Conservation (phyloP, 768 basidiomycete species). For the Steccherinum ochraceum region DNA sequence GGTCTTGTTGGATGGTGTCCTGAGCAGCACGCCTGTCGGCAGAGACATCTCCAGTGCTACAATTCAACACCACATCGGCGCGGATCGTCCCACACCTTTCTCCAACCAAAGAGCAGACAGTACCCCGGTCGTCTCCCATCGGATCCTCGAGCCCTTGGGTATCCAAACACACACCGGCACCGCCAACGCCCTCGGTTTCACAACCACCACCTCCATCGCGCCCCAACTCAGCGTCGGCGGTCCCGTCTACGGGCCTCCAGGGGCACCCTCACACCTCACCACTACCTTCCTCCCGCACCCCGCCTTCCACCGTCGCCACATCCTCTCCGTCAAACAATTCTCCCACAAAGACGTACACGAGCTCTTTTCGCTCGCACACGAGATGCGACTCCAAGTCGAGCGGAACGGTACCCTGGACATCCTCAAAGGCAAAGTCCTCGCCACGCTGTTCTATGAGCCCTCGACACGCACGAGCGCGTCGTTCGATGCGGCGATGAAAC, state of each 20-base stretch:
- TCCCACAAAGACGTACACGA: constrained; percentile 84
- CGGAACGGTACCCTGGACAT: constrained; percentile 84
- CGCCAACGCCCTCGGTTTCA: neutral
- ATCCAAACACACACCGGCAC: constrained; percentile 7
- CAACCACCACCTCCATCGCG: neutral
- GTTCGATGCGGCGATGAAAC: constrained; percentile 98
- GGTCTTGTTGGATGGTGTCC: constrained; percentile 78
- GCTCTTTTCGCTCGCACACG: constrained; percentile 90
- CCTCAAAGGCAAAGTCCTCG: constrained; percentile 85
- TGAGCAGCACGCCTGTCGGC: constrained; percentile 54
- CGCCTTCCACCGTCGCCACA: constrained; percentile 88
- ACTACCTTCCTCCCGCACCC: constrained; percentile 58
- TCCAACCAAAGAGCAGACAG: constrained; percentile 14
- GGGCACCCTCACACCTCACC: constrained; percentile 33
- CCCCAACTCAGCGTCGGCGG: constrained; percentile 5
- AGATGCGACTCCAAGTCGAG: constrained; percentile 96
- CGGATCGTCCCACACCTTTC: constrained; percentile 18
- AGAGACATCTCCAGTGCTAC: constrained; percentile 66
- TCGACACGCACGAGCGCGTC: constrained; percentile 94
- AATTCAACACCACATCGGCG: constrained; percentile 35
- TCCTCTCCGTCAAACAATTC: constrained; percentile 93
- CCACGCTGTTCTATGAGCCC: constrained; percentile 93
- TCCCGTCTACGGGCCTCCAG: constrained; percentile 26
- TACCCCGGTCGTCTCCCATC: neutral
- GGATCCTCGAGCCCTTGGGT: neutral